A percentile compares a stretch with the other conserved stretches of the same genome.
Evolutionary conservation across 306 rosid genomes (phyloP).

Genomic region (Luffa acutangula): DNA sequence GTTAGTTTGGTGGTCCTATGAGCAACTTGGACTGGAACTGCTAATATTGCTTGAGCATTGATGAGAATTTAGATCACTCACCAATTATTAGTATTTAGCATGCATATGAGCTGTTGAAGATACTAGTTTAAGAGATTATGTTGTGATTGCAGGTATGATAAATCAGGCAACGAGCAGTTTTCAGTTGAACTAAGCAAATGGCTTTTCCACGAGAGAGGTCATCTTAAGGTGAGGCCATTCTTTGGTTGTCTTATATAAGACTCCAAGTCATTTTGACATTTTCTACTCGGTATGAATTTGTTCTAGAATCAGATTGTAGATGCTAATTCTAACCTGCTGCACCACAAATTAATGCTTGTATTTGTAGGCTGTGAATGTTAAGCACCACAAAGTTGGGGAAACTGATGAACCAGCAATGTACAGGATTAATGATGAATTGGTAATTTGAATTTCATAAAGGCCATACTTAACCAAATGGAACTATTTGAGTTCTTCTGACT

Average conservation of each 20-base stretch:
- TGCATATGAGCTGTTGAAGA: background rate
- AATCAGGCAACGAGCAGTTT: constrained; percentile 89
- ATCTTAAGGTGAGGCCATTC: constrained; percentile 64
- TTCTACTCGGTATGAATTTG: background rate
- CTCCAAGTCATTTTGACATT: background rate
- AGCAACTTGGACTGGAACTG: background rate
- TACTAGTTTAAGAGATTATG: background rate
- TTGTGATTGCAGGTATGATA: constrained; percentile 50
- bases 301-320: background rate
- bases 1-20: background rate
- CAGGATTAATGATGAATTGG: constrained; percentile 89
- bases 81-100: background rate
- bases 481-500: constrained; percentile 19
- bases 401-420: constrained; percentile 67
- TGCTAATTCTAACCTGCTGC: background rate
- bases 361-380: constrained; percentile 62
- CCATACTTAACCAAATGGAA: background rate
- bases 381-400: constrained; percentile 82
- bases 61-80: background rate
- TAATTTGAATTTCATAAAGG: constrained; percentile 22
- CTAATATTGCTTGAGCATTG: background rate
- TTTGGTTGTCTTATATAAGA: background rate
- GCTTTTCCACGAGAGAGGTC: constrained; percentile 96
- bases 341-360: constrained; percentile 13
- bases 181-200: constrained; percentile 83